Conservation (phyloP, 148 eudicot species). For the Chenopodium album region DNA sequence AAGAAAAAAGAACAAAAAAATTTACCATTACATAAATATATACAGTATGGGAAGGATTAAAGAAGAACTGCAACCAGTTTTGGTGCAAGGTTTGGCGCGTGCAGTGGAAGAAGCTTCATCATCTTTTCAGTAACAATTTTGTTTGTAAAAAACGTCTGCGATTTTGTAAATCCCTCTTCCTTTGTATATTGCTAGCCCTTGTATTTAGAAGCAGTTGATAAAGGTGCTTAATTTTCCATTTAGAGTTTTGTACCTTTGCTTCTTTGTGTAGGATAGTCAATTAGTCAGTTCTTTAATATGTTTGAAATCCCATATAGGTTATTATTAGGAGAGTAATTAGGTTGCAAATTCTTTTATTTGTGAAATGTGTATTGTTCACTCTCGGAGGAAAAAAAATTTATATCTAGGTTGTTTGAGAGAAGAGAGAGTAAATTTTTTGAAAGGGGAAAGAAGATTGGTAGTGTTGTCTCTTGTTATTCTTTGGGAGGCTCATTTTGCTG, state of each 20-base stretch:
- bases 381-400: neutral
- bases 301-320: neutral
- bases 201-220: conserved; percentile 13
- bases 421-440: too few relatives aligned
- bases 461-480: neutral
- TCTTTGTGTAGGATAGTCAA: neutral
- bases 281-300: neutral
- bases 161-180: conserved; percentile 21
- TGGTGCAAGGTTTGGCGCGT: neutral
- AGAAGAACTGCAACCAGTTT: conserved; percentile 7
- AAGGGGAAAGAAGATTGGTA: neutral
- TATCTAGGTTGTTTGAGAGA: neutral
- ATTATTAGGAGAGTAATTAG: conserved; percentile 1
- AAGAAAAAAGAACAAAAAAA: conserved; percentile 1
- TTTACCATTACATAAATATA: conserved; percentile 9
- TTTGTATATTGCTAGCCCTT: conserved; percentile 10
- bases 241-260: conserved; percentile 5
- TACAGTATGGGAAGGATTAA: conserved; percentile 20
- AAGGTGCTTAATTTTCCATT: conserved; percentile 4
- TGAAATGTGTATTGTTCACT: conserved; percentile 5
- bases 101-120: conserved; percentile 4
- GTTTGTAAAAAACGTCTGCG: conserved; percentile 16
- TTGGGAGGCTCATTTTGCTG: neutral
- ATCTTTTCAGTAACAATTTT: neutral
- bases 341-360: conserved; percentile 28